A percentile compares a stretch with the other conserved stretches of the same genome.
Evolutionary conservation across 164 flowering plant species (phyloP).

Genomic region (Magnolia officinalis): DNA sequence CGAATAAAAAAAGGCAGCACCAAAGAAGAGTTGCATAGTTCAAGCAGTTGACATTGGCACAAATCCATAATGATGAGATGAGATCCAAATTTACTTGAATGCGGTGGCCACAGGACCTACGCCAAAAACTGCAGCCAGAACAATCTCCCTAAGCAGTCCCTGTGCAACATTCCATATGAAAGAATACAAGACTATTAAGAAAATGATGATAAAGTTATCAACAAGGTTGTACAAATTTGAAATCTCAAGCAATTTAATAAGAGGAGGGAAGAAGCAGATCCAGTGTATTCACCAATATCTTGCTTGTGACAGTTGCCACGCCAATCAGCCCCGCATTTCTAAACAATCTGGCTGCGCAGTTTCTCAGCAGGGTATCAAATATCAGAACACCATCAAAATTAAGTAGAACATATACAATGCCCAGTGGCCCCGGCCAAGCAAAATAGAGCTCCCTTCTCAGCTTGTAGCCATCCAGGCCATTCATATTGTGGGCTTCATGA

Average conservation of each 20-base stretch:
- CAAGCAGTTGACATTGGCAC: neutral
- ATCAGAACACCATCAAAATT: neutral
- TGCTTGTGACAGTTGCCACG: constrained; percentile 26
- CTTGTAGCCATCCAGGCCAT: neutral
- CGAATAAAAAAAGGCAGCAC: no score
- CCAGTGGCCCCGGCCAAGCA: neutral
- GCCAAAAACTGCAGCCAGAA: constrained; percentile 31
- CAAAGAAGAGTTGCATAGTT: neutral
- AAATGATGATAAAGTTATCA: neutral
- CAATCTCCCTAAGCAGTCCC: constrained; percentile 34
- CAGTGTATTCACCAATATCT: constrained; percentile 20
- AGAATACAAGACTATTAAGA: neutral
- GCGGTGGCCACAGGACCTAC: constrained; percentile 32
- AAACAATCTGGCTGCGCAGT: constrained; percentile 2
- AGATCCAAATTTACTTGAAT: constrained; percentile 16
- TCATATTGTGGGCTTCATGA: neutral
- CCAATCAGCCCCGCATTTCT: constrained; percentile 17
- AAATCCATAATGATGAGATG: neutral
- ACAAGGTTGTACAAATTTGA: neutral
- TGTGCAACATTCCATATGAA: constrained; percentile 3
- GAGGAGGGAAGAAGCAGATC: neutral
- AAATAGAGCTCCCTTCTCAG: neutral
- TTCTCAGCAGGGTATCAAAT: neutral
- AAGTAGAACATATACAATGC: neutral
- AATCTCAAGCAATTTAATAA: neutral